phyloP scores from a whole-genome alignment of 345 rosid genomes.

The Geranium rotundifolium region DNA sequence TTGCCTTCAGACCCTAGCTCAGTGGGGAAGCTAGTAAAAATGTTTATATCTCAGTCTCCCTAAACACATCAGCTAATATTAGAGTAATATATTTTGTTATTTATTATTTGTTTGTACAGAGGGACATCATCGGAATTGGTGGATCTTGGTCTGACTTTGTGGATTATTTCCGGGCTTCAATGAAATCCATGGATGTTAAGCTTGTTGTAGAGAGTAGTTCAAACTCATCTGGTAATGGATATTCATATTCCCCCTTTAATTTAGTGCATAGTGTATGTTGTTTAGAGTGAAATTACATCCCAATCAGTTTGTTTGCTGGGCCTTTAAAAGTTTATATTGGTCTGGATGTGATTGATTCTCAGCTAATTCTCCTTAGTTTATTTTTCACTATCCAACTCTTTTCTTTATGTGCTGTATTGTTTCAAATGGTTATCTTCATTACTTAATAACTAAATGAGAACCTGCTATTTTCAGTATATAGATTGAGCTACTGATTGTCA shows the following conservation, averaged over 20 bases:
- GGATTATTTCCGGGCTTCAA: slow-evolving; percentile 52
- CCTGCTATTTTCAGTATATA: neutral
- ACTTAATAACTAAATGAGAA: neutral
- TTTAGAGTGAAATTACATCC: neutral
- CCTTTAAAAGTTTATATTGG: too few relatives aligned
- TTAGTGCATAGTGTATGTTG: neutral
- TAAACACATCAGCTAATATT: neutral
- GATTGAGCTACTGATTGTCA: neutral
- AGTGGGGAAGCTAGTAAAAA: too few relatives aligned
- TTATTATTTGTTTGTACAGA: slow-evolving; percentile 30
- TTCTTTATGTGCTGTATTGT: too few relatives aligned
- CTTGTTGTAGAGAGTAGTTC: slow-evolving; percentile 40
- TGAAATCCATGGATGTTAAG: slow-evolving; percentile 63
- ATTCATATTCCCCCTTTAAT: neutral
- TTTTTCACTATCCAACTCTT: too few relatives aligned
- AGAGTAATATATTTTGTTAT: neutral
- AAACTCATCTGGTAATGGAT: slow-evolving; percentile 27
- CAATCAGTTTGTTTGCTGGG: neutral
- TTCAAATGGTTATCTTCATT: too few relatives aligned
- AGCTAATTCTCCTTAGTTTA: too few relatives aligned
- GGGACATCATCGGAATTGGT: slow-evolving; percentile 71
- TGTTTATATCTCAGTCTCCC: neutral
- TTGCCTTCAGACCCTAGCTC: too few relatives aligned
- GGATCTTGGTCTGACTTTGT: slow-evolving; percentile 81
- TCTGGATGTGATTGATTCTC: too few relatives aligned